phyloP scores from a whole-genome alignment of 768 basidiomycete genomes.

The Trametes punicea region DNA sequence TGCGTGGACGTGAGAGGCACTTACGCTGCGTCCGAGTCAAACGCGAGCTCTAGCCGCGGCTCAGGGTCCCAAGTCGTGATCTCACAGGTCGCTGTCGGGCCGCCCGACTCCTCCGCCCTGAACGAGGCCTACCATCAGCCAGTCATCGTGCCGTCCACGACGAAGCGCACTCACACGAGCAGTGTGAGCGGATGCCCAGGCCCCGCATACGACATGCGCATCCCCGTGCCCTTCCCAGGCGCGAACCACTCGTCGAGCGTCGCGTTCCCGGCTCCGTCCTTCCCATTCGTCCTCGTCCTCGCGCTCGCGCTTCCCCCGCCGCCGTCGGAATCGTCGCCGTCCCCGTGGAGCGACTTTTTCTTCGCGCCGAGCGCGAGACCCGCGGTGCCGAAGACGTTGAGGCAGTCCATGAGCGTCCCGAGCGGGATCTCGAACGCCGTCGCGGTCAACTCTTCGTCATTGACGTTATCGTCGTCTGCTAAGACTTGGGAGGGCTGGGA shows the following conservation, averaged over 20 bases:
- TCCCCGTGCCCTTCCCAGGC: slow-evolving; percentile 69
- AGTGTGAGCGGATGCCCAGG: slow-evolving; percentile 75
- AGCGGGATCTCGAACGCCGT: slow-evolving; percentile 80
- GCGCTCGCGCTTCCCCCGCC: slow-evolving; percentile 32
- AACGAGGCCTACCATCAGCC: not conserved
- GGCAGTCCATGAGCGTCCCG: slow-evolving; percentile 78
- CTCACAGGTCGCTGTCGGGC: slow-evolving; percentile 85
- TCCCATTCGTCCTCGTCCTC: slow-evolving; percentile 31
- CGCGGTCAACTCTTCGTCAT: slow-evolving; percentile 11
- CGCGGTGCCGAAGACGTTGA: slow-evolving; percentile 92
- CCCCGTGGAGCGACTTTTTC: slow-evolving; percentile 50
- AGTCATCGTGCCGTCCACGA: not conserved
- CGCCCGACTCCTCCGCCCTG: slow-evolving; percentile 74
- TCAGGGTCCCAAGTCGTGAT: slow-evolving; percentile 85
- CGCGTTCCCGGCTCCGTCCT: slow-evolving; percentile 25
- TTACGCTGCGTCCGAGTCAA: slow-evolving; percentile 65
- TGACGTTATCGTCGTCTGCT: slow-evolving; percentile 29
- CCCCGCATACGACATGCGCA: slow-evolving; percentile 82
- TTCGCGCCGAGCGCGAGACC: slow-evolving; percentile 33
- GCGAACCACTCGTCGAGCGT: slow-evolving; percentile 61
- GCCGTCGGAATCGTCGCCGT: slow-evolving; percentile 41
- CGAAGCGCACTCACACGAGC: slow-evolving; percentile 51
- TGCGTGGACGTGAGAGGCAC: slow-evolving; percentile 16
- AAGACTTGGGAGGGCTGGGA: slow-evolving; percentile 16
- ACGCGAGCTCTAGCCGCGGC: slow-evolving; percentile 73